These are phyloP conservation scores for Coriolopsis trogii DNA, from an alignment of 1,284 basidiomycete genomes.

Conservation along the genomic window DNA sequence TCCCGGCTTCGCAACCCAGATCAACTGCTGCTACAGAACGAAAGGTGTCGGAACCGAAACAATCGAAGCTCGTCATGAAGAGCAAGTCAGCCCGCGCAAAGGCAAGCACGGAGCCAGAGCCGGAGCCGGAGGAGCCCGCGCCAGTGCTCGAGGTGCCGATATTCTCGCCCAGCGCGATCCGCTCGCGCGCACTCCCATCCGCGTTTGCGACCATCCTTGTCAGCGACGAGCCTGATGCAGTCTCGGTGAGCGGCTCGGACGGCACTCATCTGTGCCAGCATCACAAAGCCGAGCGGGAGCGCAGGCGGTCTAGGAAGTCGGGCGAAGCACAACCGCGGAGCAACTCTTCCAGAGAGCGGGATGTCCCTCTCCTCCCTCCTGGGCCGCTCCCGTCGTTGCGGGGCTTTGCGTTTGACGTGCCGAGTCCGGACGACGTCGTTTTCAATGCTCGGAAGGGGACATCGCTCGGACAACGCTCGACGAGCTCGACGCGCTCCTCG, in stretches of 20 bases:
- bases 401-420: constrained; percentile 72
- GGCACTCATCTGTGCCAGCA: constrained; percentile 20
- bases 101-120: constrained; percentile 37
- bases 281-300: constrained; percentile 15
- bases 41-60: constrained; percentile 37
- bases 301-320: constrained; percentile 12
- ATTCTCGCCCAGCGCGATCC: constrained; percentile 52
- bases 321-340: constrained; percentile 6
- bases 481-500: constrained; percentile 31
- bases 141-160: constrained; percentile 49
- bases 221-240: constrained; percentile 50
- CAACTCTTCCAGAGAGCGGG: constrained; percentile 16
- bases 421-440: constrained; percentile 89
- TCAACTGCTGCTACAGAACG: not conserved
- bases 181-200: constrained; percentile 71
- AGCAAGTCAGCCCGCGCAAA: constrained; percentile 48
- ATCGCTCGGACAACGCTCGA: constrained; percentile 47
- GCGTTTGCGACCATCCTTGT: constrained; percentile 75
- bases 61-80: constrained; percentile 72
- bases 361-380: constrained; percentile 28
- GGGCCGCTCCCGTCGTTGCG: constrained; percentile 35
- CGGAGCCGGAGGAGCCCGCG: constrained; percentile 27
- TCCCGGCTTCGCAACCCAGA: constrained; percentile 4
- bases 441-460: constrained; percentile 81
- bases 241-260: constrained; percentile 15